Conservation (phyloP, 1,284 basidiomycete species). For the Vanrija pseudolonga region DNA sequence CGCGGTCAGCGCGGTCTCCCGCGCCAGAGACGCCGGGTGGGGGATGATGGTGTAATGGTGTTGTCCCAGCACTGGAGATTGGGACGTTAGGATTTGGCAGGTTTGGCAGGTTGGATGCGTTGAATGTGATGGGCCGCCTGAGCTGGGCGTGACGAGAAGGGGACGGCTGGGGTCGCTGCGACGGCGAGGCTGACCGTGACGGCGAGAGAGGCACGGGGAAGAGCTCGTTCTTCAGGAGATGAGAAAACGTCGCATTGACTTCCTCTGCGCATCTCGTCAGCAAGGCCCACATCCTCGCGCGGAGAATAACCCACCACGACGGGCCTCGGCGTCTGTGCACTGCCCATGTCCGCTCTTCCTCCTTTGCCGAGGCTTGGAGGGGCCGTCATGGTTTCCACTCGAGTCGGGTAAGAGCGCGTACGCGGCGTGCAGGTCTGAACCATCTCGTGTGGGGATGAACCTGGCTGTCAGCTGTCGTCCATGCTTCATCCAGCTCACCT, state of each 20-base stretch:
- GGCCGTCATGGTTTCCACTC: slow-evolving; percentile 20
- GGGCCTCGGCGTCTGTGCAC: slow-evolving; percentile 47
- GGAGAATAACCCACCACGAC: slow-evolving; percentile 41
- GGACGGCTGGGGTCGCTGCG: slow-evolving; percentile 18
- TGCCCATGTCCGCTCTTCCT: slow-evolving; percentile 39
- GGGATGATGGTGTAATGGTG: slow-evolving; percentile 43
- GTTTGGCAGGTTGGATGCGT: slow-evolving; percentile 31
- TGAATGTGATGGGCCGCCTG: slow-evolving; percentile 33
- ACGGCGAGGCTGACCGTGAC: slow-evolving; percentile 24
- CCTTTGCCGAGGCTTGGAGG: slow-evolving; percentile 31
- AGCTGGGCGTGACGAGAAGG: slow-evolving; percentile 25
- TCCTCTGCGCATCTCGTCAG: slow-evolving; percentile 46
- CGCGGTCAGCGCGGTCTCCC: slow-evolving; percentile 30
- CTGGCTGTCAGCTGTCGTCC: slow-evolving; percentile 26
- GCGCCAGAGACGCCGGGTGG: slow-evolving; percentile 31
- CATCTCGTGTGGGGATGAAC: slow-evolving; percentile 56
- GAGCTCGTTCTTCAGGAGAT: slow-evolving; percentile 54
- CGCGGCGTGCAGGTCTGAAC: slow-evolving; percentile 52
- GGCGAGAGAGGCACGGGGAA: slow-evolving; percentile 43
- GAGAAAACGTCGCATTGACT: slow-evolving; percentile 54
- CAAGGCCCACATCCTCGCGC: background rate
- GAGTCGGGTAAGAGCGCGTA: slow-evolving; percentile 52
- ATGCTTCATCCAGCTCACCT: slow-evolving; percentile 31
- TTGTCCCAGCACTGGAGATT: slow-evolving; percentile 38
- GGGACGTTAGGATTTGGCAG: slow-evolving; percentile 22